Evolutionary conservation across 2,329 filamentous ascomycete genomes (phyloP).

Genomic region (Metarhizium album): DNA sequence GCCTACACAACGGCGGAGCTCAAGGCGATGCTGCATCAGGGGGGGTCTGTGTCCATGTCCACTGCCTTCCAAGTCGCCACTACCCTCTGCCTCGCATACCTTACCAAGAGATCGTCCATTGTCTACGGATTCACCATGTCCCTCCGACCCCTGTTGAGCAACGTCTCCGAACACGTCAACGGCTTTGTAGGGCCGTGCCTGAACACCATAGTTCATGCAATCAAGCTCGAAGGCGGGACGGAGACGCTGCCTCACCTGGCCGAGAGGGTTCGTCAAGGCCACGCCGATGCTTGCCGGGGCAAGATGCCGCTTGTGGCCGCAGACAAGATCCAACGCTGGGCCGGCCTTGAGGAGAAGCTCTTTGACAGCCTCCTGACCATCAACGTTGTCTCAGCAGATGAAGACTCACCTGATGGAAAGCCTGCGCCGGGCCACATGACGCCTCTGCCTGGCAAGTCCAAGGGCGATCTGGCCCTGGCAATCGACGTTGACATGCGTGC

Average conservation of each 20-base stretch:
- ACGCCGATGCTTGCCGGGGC: conserved; percentile 10
- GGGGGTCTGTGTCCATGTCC: conserved; percentile 5
- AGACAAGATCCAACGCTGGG: conserved; percentile 14
- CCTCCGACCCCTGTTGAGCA: conserved; percentile 8
- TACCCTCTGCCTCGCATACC: conserved; percentile 9
- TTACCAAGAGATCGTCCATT: conserved; percentile 7
- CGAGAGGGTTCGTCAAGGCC: conserved; percentile 8
- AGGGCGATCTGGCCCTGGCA: conserved; percentile 11
- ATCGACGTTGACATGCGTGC: conserved; percentile 13
- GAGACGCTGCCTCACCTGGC: conserved; percentile 8
- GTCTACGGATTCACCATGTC: conserved; percentile 12
- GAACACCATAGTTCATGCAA: conserved; percentile 12
- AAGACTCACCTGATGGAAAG: not conserved
- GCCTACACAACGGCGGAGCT: not conserved
- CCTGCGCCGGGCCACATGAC: conserved; percentile 4
- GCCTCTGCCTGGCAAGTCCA: conserved; percentile 7
- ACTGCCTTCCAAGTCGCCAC: conserved; percentile 11
- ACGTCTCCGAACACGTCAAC: conserved; percentile 1
- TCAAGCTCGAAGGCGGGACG: conserved; percentile 2
- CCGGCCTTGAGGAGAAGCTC: conserved; percentile 11
- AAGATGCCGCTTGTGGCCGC: conserved; percentile 13
- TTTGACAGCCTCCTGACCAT: conserved; percentile 14
- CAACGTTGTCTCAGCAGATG: not conserved
- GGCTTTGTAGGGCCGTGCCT: conserved; percentile 12
- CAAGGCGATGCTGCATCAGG: not conserved